Percentiles rank a stretch among this genome's conserved stretches.
These are phyloP conservation scores for Boletus rex-veris DNA, from an alignment of 768 basidiomycete genomes.

Conservation along the genomic window DNA sequence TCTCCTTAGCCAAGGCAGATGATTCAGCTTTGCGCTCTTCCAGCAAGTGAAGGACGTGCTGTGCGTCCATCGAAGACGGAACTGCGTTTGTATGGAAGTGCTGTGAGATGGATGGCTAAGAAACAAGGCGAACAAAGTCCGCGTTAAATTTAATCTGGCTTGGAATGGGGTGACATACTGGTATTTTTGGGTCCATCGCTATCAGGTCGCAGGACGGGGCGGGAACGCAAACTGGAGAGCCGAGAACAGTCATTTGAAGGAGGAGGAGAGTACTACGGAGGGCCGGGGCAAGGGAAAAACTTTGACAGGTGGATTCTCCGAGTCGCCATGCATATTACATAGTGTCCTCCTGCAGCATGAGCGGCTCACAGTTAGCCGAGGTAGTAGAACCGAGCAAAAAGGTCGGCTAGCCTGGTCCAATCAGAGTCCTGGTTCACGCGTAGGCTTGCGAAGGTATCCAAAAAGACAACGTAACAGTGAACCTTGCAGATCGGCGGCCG, in stretches of 20 bases:
- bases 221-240: not conserved
- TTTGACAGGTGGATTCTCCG: too few relatives aligned
- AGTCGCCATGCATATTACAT: too few relatives aligned
- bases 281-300: not conserved
- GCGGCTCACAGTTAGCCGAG: too few relatives aligned
- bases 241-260: slow-evolving; percentile 5
- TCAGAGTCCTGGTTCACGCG: too few relatives aligned
- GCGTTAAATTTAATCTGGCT: not conserved
- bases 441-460: too few relatives aligned
- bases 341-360: too few relatives aligned
- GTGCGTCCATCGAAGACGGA: slow-evolving; percentile 23
- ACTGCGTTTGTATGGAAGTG: slow-evolving; percentile 30
- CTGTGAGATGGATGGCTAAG: slow-evolving; percentile 23
- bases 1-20: slow-evolving; percentile 13
- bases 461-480: too few relatives aligned
- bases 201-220: not conserved
- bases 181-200: slow-evolving; percentile 20
- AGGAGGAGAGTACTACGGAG: not conserved
- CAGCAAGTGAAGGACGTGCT: slow-evolving; percentile 14
- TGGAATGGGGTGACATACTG: slow-evolving; percentile 13
- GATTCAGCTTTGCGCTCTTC: slow-evolving; percentile 16
- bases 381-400: too few relatives aligned
- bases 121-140: not conserved
- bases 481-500: too few relatives aligned
- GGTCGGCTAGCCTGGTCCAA: too few relatives aligned